Evolutionary conservation across 2,329 filamentous ascomycete genomes (phyloP).

Genomic region (Hypoxylon sp.): DNA sequence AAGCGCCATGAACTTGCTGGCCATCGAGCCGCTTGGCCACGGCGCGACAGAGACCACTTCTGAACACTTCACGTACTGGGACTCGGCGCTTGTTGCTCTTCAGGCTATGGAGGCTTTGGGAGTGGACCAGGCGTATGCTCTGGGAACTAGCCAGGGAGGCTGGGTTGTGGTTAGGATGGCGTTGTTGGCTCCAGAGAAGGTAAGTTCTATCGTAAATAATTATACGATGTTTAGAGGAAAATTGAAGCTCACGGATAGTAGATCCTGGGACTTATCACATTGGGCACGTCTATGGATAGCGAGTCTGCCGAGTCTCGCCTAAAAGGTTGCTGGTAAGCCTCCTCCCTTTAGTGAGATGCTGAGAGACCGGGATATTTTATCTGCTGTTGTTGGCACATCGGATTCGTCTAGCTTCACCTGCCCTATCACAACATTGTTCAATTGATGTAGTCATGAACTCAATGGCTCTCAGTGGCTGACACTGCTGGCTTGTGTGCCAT

Average conservation of each 20-base stretch:
- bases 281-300: slow-evolving; percentile 69
- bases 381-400: background rate
- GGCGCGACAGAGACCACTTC: slow-evolving; percentile 61
- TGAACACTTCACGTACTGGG: slow-evolving; percentile 71
- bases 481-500: background rate
- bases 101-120: slow-evolving; percentile 69
- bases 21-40: slow-evolving; percentile 68
- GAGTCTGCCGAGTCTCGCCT: slow-evolving; percentile 63
- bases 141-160: slow-evolving; percentile 68
- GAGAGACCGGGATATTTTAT: background rate
- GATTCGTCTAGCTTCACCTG: background rate
- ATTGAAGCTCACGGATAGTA: slow-evolving; percentile 42
- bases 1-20: slow-evolving; percentile 63
- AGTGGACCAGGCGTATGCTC: slow-evolving; percentile 63
- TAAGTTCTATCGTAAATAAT: slow-evolving; percentile 13
- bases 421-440: background rate
- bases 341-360: background rate
- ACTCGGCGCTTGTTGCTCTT: slow-evolving; percentile 67
- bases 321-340: slow-evolving; percentile 62
- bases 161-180: slow-evolving; percentile 68
- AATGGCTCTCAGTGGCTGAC: background rate
- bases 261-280: slow-evolving; percentile 64
- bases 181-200: slow-evolving; percentile 64
- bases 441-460: too few species aligned
- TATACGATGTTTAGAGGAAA: background rate